Conservation (phyloP, 2,329 filamentous ascomycete genomes). For the Davidsoniella virescens region DNA sequence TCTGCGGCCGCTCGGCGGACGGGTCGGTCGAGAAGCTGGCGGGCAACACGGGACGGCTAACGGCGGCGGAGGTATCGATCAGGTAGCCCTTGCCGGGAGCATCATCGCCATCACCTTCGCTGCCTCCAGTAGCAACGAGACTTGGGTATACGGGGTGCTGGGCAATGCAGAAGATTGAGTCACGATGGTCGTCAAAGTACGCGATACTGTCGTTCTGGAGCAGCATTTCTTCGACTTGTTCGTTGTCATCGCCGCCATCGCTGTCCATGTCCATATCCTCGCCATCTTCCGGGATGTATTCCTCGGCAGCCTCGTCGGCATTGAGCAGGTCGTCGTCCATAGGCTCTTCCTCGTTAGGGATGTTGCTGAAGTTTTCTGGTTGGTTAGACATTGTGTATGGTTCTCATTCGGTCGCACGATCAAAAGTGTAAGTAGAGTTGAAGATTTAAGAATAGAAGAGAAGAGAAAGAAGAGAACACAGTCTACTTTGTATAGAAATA, state of each 20-base stretch:
- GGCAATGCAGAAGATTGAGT: conserved; percentile 88
- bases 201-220: conserved; percentile 85
- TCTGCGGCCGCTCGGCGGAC: conserved; percentile 27
- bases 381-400: conserved; percentile 6
- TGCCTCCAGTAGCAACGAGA: conserved; percentile 75
- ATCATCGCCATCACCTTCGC: conserved; percentile 40
- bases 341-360: conserved; percentile 5
- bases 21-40: conserved; percentile 51
- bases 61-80: conserved; percentile 53
- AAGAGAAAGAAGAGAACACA: neutral
- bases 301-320: conserved; percentile 15
- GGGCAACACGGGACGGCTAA: conserved; percentile 53
- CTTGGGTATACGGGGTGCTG: conserved; percentile 68
- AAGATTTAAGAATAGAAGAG: neutral
- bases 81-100: conserved; percentile 69
- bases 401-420: neutral
- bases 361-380: neutral
- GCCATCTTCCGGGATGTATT: conserved; percentile 22
- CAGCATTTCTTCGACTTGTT: conserved; percentile 44
- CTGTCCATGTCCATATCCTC: conserved; percentile 70
- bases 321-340: conserved; percentile 11
- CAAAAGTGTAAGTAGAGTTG: neutral
- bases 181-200: conserved; percentile 79
- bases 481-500: too few relatives aligned
- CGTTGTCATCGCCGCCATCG: conserved; percentile 44